Evolutionary conservation across 78 protist species (phyloP).

Genomic region (Tieghemostelium lacteum): DNA sequence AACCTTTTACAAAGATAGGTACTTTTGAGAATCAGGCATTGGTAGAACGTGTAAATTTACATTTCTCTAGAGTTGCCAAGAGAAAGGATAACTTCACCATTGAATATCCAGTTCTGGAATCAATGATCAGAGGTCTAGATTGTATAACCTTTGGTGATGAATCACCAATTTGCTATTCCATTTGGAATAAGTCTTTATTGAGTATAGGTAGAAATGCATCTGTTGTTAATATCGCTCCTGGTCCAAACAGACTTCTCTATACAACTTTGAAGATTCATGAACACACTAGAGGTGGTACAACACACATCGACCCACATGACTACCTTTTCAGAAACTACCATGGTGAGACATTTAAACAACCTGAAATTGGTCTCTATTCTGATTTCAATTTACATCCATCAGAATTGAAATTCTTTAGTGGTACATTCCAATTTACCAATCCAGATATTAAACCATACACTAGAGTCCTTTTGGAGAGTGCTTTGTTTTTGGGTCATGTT

Average conservation of each 20-base stretch:
- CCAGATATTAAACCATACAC: constrained; percentile 49
- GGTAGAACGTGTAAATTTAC: constrained; percentile 48
- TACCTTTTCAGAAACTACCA: background rate
- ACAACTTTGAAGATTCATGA: constrained; percentile 7
- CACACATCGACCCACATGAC: constrained; percentile 7
- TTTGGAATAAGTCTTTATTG: constrained; percentile 32
- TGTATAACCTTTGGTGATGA: constrained; percentile 41
- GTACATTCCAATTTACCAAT: constrained; percentile 30
- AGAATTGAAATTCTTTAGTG: constrained; percentile 1
- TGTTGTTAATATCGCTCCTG: background rate
- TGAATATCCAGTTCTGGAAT: constrained; percentile 48
- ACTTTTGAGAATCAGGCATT: constrained; percentile 23
- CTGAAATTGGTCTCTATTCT: constrained; percentile 32
- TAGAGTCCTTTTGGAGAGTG: constrained; percentile 12
- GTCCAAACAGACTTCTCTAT: constrained; percentile 32
- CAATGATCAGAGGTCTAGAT: constrained; percentile 19
- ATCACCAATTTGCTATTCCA: constrained; percentile 32
- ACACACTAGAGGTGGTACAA: background rate
- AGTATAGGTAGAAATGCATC: background rate
- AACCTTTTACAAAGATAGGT: background rate
- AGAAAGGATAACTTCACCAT: background rate
- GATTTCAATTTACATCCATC: background rate
- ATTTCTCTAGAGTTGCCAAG: background rate
- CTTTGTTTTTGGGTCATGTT: constrained; percentile 48
- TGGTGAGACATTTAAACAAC: constrained; percentile 5